Base-by-base conservation (phyloP, 2,329 filamentous ascomycete species). In the Fusarium camptoceras region DNA sequence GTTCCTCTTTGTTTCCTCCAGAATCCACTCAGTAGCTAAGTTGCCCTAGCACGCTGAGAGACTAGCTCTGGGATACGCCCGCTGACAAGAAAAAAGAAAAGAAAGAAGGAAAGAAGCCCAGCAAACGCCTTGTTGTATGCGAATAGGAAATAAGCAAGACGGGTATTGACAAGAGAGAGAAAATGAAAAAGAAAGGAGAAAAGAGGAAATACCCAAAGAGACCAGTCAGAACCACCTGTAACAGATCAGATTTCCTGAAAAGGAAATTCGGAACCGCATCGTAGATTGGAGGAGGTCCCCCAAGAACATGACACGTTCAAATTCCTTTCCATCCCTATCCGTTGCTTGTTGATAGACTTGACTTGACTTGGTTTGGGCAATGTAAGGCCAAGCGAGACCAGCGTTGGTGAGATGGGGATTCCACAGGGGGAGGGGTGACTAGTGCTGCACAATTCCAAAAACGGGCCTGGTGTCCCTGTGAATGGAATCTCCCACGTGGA, bases 401-500 rank as follows among this genome's bases (percentile, higher is more conserved):
- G 60, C 24, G 59, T 65, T 65, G 53, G 49, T 47, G 54, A 55
- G 47, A 58, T 50, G 57, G 58, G 24, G 60, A 54, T 55, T 54
- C 47, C 60, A 58, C 46, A 53, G 41, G 41, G 60, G 53, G 61
- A 54, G 58, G 60, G 59, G 64, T 60, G 65, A 58, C 70, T 73
- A 73, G 67, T 66, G 74, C 65, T 75, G 73, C 74, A 75, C 61
- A 68, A 49, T 64, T 73, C 74, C 73, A 58, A 75, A 76, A 74
- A 66, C 60, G 56, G 68, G 59, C 50, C 39, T 55, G 27, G 56
- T 55, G 64, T 59, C 57, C 58, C 63, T 73, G 66, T 66, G 63
- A 63, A 62, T 70, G 65, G 64, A 69, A 68, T 64, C 60, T 72
- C 68, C 76, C 76, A 78, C 75, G 76, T 78, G 76, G 76, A 73